Percentiles rank a stretch among this genome's conserved stretches.
These are phyloP conservation scores for Fusarium nodosum DNA, from an alignment of 2,329 filamentous ascomycete species.

Conservation along the genomic window DNA sequence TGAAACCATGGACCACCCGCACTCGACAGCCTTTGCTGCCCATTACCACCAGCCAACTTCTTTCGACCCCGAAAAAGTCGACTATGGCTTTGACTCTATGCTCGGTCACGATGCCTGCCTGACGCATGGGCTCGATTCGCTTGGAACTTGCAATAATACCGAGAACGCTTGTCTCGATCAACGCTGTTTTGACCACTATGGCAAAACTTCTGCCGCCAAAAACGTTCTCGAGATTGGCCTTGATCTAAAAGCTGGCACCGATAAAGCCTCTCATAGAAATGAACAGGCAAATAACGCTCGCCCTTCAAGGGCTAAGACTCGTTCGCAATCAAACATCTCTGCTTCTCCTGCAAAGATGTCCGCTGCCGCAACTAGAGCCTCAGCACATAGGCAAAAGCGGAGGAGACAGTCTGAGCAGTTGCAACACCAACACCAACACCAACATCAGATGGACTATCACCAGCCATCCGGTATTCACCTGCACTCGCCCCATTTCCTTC, in stretches of 20 bases:
- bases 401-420: slow-evolving; percentile 34
- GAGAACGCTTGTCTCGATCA: slow-evolving; percentile 53
- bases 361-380: slow-evolving; percentile 25
- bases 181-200: slow-evolving; percentile 47
- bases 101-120: slow-evolving; percentile 46
- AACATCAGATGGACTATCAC: slow-evolving; percentile 28
- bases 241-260: slow-evolving; percentile 27
- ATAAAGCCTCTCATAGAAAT: slow-evolving; percentile 8
- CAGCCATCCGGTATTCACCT: slow-evolving; percentile 35
- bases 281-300: slow-evolving; percentile 22
- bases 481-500: slow-evolving; percentile 33
- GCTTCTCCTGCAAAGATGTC: slow-evolving; percentile 28
- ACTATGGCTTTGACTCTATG: slow-evolving; percentile 51
- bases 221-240: slow-evolving; percentile 37
- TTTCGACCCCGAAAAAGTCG: slow-evolving; percentile 49
- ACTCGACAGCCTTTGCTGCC: slow-evolving; percentile 42
- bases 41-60: slow-evolving; percentile 39
- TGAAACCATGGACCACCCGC: slow-evolving; percentile 44
- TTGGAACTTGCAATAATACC: slow-evolving; percentile 51
- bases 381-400: slow-evolving; percentile 38
- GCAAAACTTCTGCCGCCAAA: slow-evolving; percentile 32
- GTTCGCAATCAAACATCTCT: slow-evolving; percentile 29
- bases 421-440: slow-evolving; percentile 16
- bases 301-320: slow-evolving; percentile 22
- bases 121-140: slow-evolving; percentile 47